Base-by-base conservation (phyloP, 208 protist species). In the Trichomonas vaginalis region DNA sequence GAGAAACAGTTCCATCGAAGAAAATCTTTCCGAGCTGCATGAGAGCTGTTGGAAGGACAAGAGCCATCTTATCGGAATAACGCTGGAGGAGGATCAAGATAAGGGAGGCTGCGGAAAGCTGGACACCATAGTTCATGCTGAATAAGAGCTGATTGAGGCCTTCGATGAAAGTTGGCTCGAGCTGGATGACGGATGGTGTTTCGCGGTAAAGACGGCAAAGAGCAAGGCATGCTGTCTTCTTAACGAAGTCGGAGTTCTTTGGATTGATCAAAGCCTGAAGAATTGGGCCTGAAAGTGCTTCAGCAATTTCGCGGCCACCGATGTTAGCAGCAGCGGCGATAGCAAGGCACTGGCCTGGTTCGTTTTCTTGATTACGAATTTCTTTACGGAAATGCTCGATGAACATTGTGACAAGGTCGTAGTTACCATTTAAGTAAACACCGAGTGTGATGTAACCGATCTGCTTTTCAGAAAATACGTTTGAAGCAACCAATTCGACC, bases 211-310 rank as follows among this genome's bases (percentile, higher is more conserved):
- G 97, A 32, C 98, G 98, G 39, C 99, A 98, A 87, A 99, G 96
- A 51, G 98, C 98, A 32, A 99, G 97, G 1, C 99, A 97, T 9
- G 98, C 98, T 97, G 99, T 99, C 96, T 99, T 99, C 82, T 98
- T 98, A 62, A 99, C 97, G 96, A 98, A 97, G 88, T 97, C 96
- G 82, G 79, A 82, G 39, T 97, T 97, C 35, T 97, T 97, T 35
- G 40, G 0, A n/a, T 56, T 97, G 70, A 99, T 96, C 12, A 99
- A 96, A 35, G 99, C 97, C 47, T 98, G 97, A 95, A 98, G 97
- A 35, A 99, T 98, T 12, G 98, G 97, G 37, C 96, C 96, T 82
- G 98, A 97, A 96, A 99, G 98, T 42, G 98, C 97, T 96, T 99
- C 99, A 4, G 99, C 98, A 96, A 99, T 80, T 79, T 95, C 92